Conservation (phyloP, 257 asterid genomes). For the Solanum corneliomulleri region DNA sequence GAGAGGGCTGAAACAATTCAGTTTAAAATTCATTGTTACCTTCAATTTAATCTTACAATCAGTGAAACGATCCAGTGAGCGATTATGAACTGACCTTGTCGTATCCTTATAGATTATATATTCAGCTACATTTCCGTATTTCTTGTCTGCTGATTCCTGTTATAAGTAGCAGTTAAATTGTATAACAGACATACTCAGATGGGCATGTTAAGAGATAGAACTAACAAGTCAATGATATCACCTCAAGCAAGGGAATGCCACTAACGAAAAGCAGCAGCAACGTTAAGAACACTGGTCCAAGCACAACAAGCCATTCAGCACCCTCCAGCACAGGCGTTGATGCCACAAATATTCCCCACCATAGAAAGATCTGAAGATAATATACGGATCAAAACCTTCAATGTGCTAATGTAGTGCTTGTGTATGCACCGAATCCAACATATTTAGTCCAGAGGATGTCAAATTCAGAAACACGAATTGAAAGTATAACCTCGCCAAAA, state of each 20-base stretch:
- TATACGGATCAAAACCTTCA: not conserved
- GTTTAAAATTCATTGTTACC: not conserved
- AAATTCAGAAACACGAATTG: not conserved
- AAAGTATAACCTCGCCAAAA: slow-evolving; percentile 72
- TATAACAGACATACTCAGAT: not conserved
- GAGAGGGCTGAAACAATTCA: slow-evolving; percentile 56
- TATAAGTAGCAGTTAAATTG: slow-evolving; percentile 13
- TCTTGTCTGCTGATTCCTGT: slow-evolving; percentile 90
- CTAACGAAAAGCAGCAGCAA: slow-evolving; percentile 75
- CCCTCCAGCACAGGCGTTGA: slow-evolving; percentile 73
- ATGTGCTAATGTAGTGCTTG: not conserved
- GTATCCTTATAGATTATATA: slow-evolving; percentile 58
- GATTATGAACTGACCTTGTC: slow-evolving; percentile 49
- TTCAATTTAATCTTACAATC: not conserved
- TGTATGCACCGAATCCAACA: not conserved
- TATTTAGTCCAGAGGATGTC: not conserved
- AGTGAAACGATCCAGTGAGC: not conserved
- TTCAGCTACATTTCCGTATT: slow-evolving; percentile 48
- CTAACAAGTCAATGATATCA: not conserved
- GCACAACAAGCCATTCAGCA: slow-evolving; percentile 82
- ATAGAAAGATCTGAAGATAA: slow-evolving; percentile 55
- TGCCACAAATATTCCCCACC: slow-evolving; percentile 99
- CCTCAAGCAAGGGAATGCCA: slow-evolving; percentile 94
- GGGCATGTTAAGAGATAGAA: not conserved
- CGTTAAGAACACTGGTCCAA: slow-evolving; percentile 78